phyloP scores from a whole-genome alignment of 2,329 filamentous ascomycete genomes.

The Coleophoma cylindrospora region DNA sequence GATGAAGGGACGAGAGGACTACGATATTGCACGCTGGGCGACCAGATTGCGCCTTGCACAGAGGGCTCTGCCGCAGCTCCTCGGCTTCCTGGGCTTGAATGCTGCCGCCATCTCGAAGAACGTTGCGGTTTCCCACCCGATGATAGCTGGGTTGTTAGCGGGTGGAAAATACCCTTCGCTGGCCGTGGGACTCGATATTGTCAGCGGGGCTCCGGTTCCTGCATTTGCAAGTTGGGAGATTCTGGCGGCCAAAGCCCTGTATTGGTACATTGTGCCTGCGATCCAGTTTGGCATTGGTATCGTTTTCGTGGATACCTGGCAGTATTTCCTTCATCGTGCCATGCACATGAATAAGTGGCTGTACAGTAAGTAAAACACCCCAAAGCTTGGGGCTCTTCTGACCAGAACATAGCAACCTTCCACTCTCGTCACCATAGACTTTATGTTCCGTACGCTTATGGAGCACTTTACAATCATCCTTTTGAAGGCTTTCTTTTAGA shows the following conservation, averaged over 20 bases:
- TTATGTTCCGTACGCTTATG: conserved; percentile 96
- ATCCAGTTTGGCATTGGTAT: conserved; percentile 74
- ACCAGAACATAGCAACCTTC: conserved; percentile 60
- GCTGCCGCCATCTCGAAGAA: conserved; percentile 70
- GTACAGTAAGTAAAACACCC: conserved; percentile 63
- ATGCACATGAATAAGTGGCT: conserved; percentile 99
- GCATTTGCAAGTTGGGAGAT: conserved; percentile 85
- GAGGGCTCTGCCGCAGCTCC: conserved; percentile 66
- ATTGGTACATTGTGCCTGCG: conserved; percentile 71
- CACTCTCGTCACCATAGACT: conserved; percentile 95
- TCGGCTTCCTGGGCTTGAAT: conserved; percentile 72
- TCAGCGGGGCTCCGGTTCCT: conserved; percentile 50
- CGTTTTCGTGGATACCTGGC: conserved; percentile 86
- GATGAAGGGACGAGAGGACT: conserved; percentile 71
- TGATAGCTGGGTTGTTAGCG: conserved; percentile 68
- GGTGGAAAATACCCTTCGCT: conserved; percentile 79
- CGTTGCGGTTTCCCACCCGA: conserved; percentile 64
- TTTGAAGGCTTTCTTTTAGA: conserved; percentile 92
- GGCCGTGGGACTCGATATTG: conserved; percentile 50
- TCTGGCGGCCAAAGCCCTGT: conserved; percentile 67
- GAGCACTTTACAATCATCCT: conserved; percentile 94
- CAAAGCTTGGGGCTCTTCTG: background rate
- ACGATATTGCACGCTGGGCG: conserved; percentile 88
- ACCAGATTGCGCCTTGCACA: conserved; percentile 75
- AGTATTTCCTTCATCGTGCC: conserved; percentile 91